Conservation (phyloP, 192 early-diverging fungal species). For the Podila minutissima region DNA sequence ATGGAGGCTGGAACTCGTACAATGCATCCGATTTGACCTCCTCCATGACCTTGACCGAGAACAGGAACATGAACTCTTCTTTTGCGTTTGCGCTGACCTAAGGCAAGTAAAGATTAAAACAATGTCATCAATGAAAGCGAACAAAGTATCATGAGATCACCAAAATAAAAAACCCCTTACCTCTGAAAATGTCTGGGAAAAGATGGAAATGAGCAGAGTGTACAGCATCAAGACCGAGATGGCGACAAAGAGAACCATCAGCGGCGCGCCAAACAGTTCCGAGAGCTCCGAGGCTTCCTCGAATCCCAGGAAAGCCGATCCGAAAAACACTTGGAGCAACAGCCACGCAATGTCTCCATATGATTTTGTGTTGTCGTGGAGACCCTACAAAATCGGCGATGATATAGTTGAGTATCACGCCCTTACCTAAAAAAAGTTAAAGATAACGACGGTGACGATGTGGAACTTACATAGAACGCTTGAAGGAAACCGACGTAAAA, state of each 20-base stretch:
- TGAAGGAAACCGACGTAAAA: constrained; percentile 57
- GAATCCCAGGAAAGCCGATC: constrained; percentile 52
- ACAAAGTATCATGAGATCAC: too few species aligned
- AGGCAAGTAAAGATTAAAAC: background rate
- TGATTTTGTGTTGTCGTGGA: constrained; percentile 40
- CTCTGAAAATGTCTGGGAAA: constrained; percentile 50
- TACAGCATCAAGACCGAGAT: constrained; percentile 53
- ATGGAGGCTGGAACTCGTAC: constrained; percentile 54
- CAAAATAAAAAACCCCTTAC: constrained; percentile 4
- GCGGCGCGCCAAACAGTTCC: constrained; percentile 42
- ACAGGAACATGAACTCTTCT: constrained; percentile 57
- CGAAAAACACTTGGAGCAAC: constrained; percentile 52
- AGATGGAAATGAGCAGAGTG: constrained; percentile 54
- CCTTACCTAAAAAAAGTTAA: background rate
- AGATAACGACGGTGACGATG: background rate
- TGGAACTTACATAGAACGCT: constrained; percentile 35
- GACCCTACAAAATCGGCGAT: constrained; percentile 4
- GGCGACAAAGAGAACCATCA: constrained; percentile 55
- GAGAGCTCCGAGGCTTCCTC: constrained; percentile 48
- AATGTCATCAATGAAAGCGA: background rate
- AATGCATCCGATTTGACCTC: constrained; percentile 53
- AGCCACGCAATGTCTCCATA: constrained; percentile 54
- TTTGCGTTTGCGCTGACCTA: constrained; percentile 55
- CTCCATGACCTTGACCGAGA: constrained; percentile 56
- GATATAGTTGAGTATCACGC: background rate